Conservation (phyloP, 805 yeast genomes). For the Barnettozyma vustinii region DNA sequence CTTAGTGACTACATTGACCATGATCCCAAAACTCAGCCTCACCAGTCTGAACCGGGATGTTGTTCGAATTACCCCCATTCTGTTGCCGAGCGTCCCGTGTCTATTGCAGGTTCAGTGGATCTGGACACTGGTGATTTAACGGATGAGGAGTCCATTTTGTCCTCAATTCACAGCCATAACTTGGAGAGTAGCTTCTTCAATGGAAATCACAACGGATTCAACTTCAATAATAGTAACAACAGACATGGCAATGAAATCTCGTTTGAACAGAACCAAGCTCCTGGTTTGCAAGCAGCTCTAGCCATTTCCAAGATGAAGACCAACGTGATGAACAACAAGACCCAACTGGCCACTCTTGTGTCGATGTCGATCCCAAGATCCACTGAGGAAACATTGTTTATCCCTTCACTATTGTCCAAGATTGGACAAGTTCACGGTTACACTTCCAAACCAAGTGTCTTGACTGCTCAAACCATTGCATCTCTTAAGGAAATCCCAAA, state of each 20-base stretch:
- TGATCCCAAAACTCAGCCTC: slow-evolving; percentile 27
- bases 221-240: neutral
- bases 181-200: neutral
- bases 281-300: slow-evolving; percentile 67
- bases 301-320: slow-evolving; percentile 54
- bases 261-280: slow-evolving; percentile 65
- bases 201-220: neutral
- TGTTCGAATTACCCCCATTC: slow-evolving; percentile 50
- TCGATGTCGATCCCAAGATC: slow-evolving; percentile 72
- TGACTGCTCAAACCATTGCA: slow-evolving; percentile 68
- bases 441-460: slow-evolving; percentile 61
- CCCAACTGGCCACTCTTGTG: slow-evolving; percentile 50
- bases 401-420: slow-evolving; percentile 65
- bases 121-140: slow-evolving; percentile 41
- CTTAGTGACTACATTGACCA: slow-evolving; percentile 17
- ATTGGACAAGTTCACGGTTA: slow-evolving; percentile 69
- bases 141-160: slow-evolving; percentile 38
- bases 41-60: slow-evolving; percentile 49
- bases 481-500: slow-evolving; percentile 50
- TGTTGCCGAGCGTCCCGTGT: slow-evolving; percentile 56
- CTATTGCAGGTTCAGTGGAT: slow-evolving; percentile 57
- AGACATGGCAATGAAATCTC: slow-evolving; percentile 30
- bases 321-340: slow-evolving; percentile 25
- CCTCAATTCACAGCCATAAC: slow-evolving; percentile 12
- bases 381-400: slow-evolving; percentile 71